phyloP scores from a whole-genome alignment of 2,329 filamentous ascomycete species.

The Clarireedia homoeocarpa region DNA sequence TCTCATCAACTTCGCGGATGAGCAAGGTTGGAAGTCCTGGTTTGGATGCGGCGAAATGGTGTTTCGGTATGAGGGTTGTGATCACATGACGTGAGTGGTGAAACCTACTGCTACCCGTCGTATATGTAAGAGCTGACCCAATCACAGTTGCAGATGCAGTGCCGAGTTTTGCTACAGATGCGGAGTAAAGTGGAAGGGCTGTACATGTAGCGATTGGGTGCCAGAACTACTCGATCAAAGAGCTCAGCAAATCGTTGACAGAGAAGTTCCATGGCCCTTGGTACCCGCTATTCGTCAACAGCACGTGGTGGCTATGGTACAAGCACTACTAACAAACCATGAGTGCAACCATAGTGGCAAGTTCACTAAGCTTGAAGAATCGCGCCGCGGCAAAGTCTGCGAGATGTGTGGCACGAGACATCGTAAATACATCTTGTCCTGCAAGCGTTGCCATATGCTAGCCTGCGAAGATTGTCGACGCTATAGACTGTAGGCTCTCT shows the following conservation, averaged over 20 bases:
- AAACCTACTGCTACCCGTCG: too few species aligned
- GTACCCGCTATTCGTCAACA: slow-evolving; percentile 13
- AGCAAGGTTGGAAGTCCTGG: too few species aligned
- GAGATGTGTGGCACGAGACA: slow-evolving; percentile 15
- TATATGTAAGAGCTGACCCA: too few species aligned
- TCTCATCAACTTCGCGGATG: too few species aligned
- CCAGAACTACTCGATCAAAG: slow-evolving; percentile 16
- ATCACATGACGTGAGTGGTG: too few species aligned
- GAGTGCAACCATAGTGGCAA: slow-evolving; percentile 16
- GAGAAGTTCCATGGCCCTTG: slow-evolving; percentile 13
- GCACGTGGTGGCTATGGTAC: slow-evolving; percentile 13
- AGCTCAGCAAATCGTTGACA: slow-evolving; percentile 20
- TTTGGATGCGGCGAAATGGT: too few species aligned
- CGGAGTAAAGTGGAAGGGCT: too few species aligned
- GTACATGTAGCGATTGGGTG: too few species aligned
- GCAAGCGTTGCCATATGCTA: slow-evolving; percentile 16
- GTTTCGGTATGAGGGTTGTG: too few species aligned
- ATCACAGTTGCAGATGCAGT: too few species aligned
- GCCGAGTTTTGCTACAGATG: too few species aligned
- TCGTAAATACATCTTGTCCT: slow-evolving; percentile 16
- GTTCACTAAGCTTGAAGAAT: slow-evolving; percentile 13
- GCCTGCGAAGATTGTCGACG: slow-evolving; percentile 15
- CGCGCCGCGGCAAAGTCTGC: slow-evolving; percentile 11
- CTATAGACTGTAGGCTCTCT: slow-evolving; percentile 8
- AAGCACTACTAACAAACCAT: slow-evolving; percentile 14